phyloP scores from a whole-genome alignment of 2,329 filamentous ascomycete genomes.

The Pyrenophora tritici-repentis region DNA sequence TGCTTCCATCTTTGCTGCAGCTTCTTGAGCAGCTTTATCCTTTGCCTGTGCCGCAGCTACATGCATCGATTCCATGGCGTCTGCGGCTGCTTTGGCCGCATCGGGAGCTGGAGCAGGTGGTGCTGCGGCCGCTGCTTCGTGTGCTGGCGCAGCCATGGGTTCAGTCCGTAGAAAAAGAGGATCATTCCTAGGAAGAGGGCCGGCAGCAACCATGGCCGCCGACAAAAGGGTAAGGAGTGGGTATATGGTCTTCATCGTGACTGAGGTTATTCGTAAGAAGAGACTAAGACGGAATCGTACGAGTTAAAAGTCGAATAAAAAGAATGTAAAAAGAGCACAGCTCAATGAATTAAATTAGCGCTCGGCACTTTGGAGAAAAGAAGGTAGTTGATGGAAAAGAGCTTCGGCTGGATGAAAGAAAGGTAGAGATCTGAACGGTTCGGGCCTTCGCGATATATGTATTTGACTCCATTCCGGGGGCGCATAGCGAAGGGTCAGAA shows the following conservation, averaged over 20 bases:
- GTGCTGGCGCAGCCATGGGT: slow-evolving; percentile 5
- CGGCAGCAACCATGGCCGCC: slow-evolving; percentile 25
- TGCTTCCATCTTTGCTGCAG: slow-evolving; percentile 26
- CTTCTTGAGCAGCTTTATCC: slow-evolving; percentile 16
- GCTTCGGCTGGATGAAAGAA: slow-evolving; percentile 5
- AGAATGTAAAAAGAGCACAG: slow-evolving; percentile 30
- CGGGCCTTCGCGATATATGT: slow-evolving; percentile 17
- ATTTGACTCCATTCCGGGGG: not conserved
- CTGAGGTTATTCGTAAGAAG: not conserved
- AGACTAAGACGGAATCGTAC: slow-evolving; percentile 1
- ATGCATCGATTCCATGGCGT: slow-evolving; percentile 13
- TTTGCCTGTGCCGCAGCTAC: slow-evolving; percentile 20
- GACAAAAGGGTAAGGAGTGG: slow-evolving; percentile 30
- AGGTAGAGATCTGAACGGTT: slow-evolving; percentile 2
- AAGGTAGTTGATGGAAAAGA: slow-evolving; percentile 17
- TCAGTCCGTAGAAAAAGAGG: slow-evolving; percentile 20
- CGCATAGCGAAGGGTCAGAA: slow-evolving; percentile 9
- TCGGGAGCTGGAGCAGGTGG: slow-evolving; percentile 15
- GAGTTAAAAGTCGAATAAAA: slow-evolving; percentile 7
- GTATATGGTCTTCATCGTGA: slow-evolving; percentile 34
- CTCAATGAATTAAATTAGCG: slow-evolving; percentile 31
- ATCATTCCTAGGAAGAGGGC: slow-evolving; percentile 20
- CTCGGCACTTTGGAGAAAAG: slow-evolving; percentile 27
- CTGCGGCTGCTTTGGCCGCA: slow-evolving; percentile 12
- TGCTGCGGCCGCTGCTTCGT: slow-evolving; percentile 13